Evolutionary conservation across 768 basidiomycete genomes (phyloP).

Genomic region (Boletus vermiculosoides): DNA sequence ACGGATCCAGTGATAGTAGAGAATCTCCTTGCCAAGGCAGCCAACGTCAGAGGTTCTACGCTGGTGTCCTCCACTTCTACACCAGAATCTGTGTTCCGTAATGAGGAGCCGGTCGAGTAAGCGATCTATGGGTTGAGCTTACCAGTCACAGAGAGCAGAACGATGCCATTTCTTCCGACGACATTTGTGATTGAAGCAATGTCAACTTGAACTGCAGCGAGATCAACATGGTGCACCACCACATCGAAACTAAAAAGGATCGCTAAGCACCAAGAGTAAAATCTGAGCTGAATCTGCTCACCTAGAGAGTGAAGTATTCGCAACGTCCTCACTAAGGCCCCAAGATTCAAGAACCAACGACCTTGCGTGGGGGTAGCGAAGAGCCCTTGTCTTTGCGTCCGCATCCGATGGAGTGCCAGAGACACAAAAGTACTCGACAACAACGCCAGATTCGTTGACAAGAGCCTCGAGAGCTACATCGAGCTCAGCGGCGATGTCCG

Average conservation of each 20-base stretch:
- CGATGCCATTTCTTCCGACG: constrained; percentile 21
- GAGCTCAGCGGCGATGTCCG: constrained; percentile 18
- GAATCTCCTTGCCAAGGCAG: constrained; percentile 9
- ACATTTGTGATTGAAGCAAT: constrained; percentile 24
- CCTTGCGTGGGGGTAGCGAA: constrained; percentile 14
- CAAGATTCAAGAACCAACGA: constrained; percentile 23
- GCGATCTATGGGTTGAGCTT: background rate
- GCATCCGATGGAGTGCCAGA: constrained; percentile 20
- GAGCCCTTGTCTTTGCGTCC: constrained; percentile 19
- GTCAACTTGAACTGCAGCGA: constrained; percentile 21
- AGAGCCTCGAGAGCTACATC: constrained; percentile 17
- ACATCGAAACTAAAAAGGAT: constrained; percentile 17
- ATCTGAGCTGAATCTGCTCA: background rate
- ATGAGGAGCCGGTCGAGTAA: background rate
- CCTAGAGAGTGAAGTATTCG: constrained; percentile 11
- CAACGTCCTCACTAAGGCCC: constrained; percentile 9
- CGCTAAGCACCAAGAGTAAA: background rate
- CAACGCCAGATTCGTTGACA: constrained; percentile 13
- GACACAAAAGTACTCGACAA: constrained; percentile 20
- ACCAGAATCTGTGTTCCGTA: constrained; percentile 13
- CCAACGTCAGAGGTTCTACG: constrained; percentile 16
- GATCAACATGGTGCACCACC: constrained; percentile 21
- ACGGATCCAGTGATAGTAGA: constrained; percentile 11
- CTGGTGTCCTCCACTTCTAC: constrained; percentile 13
- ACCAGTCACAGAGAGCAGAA: constrained; percentile 26